phyloP scores from a whole-genome alignment of 768 basidiomycete genomes.

The Naganishia onofrii region DNA sequence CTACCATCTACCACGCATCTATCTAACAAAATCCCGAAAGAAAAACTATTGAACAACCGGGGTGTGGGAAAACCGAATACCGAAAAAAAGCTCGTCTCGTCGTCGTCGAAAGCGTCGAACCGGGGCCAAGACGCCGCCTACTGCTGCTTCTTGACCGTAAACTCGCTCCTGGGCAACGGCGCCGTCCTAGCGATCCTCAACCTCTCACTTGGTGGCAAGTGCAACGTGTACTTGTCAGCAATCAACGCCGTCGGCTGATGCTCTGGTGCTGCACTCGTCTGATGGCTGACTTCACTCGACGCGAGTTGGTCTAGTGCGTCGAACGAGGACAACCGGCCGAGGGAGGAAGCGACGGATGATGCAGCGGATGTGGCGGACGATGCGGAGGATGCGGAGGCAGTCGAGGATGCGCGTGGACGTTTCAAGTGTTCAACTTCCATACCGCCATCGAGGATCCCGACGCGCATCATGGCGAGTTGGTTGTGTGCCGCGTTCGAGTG shows the following conservation, averaged over 20 bases:
- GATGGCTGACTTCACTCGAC: constrained; percentile 41
- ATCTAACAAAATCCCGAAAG: no score
- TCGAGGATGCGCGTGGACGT: constrained; percentile 28
- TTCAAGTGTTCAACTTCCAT: constrained; percentile 59
- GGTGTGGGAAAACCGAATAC: no score
- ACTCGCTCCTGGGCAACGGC: constrained; percentile 43
- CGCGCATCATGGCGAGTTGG: constrained; percentile 73
- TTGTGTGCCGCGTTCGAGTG: constrained; percentile 87
- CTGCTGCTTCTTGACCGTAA: constrained; percentile 16
- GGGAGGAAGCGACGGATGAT: constrained; percentile 36
- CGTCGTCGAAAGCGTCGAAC: no score
- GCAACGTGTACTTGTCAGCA: constrained; percentile 47
- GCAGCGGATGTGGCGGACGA: constrained; percentile 34
- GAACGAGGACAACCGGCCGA: constrained; percentile 28
- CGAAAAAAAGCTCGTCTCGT: no score
- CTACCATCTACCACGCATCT: no score
- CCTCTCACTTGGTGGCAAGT: constrained; percentile 69
- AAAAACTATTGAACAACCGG: no score
- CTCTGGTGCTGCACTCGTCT: constrained; percentile 39
- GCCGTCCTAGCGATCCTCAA: constrained; percentile 60
- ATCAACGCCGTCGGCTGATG: constrained; percentile 59
- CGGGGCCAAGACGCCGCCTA: not conserved
- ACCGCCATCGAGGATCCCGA: constrained; percentile 66
- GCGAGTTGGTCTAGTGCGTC: constrained; percentile 36
- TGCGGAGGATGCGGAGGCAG: constrained; percentile 34